Evolutionary conservation across 805 yeast genomes (phyloP).

Genomic region (Hemisphaericaspora nanyangensis): DNA sequence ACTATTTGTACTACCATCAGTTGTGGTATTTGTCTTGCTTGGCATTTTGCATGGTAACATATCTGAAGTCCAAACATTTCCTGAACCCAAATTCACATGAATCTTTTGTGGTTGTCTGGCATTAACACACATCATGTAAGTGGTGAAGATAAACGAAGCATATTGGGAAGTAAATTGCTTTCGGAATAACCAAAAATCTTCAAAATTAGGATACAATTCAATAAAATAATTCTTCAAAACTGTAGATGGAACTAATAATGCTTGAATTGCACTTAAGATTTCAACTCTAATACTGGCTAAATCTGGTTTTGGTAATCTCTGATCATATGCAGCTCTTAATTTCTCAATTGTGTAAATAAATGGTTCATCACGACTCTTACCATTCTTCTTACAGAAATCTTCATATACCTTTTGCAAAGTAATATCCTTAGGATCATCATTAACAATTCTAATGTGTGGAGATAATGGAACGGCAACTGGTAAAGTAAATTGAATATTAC

Average conservation of each 20-base stretch:
- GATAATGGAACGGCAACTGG: constrained; percentile 93
- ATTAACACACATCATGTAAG: constrained; percentile 92
- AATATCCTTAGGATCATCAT: constrained; percentile 73
- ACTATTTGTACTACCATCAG: constrained; percentile 33
- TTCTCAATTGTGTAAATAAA: constrained; percentile 81
- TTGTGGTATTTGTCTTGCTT: constrained; percentile 46
- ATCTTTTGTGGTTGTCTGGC: constrained; percentile 93
- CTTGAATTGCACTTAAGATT: constrained; percentile 84
- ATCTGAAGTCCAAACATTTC: constrained; percentile 90
- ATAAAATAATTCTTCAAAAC: constrained; percentile 78
- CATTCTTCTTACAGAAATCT: constrained; percentile 69
- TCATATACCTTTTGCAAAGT: constrained; percentile 85
- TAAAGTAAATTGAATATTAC: constrained; percentile 78
- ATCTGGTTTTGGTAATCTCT: constrained; percentile 91
- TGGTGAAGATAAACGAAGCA: constrained; percentile 87
- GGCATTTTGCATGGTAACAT: constrained; percentile 89
- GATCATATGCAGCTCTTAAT: constrained; percentile 88
- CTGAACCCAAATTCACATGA: constrained; percentile 74
- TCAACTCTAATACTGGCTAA: constrained; percentile 84
- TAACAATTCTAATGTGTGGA: constrained; percentile 87
- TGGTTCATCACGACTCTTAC: constrained; percentile 83
- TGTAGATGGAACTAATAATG: constrained; percentile 79
- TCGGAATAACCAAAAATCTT: constrained; percentile 96
- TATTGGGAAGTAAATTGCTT: constrained; percentile 93
- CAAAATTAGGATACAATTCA: constrained; percentile 67